Evolutionary conservation across 2,329 filamentous ascomycete species (phyloP).

Genomic region (Raffaelea arxii): DNA sequence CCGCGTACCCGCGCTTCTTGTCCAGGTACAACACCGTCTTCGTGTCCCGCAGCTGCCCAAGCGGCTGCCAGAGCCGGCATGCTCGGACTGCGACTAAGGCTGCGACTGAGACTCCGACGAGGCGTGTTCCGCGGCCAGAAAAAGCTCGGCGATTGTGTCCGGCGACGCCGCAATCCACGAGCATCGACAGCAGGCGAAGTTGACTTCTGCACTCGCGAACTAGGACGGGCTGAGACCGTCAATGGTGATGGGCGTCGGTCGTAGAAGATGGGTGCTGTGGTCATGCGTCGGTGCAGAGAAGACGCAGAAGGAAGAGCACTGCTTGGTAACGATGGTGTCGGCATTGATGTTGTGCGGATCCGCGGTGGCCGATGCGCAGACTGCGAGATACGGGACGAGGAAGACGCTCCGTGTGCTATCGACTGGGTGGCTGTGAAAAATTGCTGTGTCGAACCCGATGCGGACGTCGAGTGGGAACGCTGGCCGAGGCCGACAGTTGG

Average conservation of each 20-base stretch:
- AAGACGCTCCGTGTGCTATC: constrained; percentile 16
- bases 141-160: constrained; percentile 44
- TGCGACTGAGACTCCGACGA: constrained; percentile 40
- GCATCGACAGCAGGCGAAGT: constrained; percentile 11
- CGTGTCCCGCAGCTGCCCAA: constrained; percentile 37
- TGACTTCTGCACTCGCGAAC: constrained; percentile 29
- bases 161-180: constrained; percentile 26
- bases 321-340: constrained; percentile 15
- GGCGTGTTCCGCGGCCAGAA: constrained; percentile 41
- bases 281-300: not conserved
- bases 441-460: constrained; percentile 25
- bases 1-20: constrained; percentile 23
- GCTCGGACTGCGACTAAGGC: constrained; percentile 25
- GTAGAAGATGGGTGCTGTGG: constrained; percentile 16
- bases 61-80: constrained; percentile 12
- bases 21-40: not conserved
- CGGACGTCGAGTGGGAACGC: constrained; percentile 3
- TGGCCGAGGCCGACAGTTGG: not conserved
- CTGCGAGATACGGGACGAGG: not conserved
- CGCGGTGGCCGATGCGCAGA: constrained; percentile 33
- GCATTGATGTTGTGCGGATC: constrained; percentile 44
- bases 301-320: not conserved
- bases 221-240: constrained; percentile 14
- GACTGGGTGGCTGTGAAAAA: constrained; percentile 26
- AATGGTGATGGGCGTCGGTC: constrained; percentile 30